Conservation (phyloP, 345 rosid genomes). For the thale cress (Arabidopsis thaliana) region TAIR10.1 NC_003070.9:8003501-8004000, state of each 20-base stretch:
- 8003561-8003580: conserved; percentile 22
- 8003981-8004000: not conserved
- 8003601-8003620: conserved; percentile 57
- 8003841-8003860: not conserved
- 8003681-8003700: not conserved
- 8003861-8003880: conserved; percentile 1
- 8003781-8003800: not conserved
- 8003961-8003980: conserved; percentile 90
- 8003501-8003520: conserved; percentile 31
- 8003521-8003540: conserved; percentile 13
- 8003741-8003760: conserved; percentile 80
- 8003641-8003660: not conserved
- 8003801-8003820: not conserved
- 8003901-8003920: not conserved
- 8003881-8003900: not conserved
- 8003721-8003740: conserved; percentile 64
- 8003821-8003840: not conserved
- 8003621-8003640: conserved; percentile 46
- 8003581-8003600: conserved; percentile 51
- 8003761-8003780: conserved; percentile 81
- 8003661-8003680: not conserved
- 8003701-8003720: conserved; percentile 47
- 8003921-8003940: conserved; percentile 74
- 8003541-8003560: conserved; percentile 16
- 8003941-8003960: conserved; percentile 82